phyloP scores from a whole-genome alignment of 2,329 filamentous ascomycete genomes.

The Colletotrichum costaricense region DNA sequence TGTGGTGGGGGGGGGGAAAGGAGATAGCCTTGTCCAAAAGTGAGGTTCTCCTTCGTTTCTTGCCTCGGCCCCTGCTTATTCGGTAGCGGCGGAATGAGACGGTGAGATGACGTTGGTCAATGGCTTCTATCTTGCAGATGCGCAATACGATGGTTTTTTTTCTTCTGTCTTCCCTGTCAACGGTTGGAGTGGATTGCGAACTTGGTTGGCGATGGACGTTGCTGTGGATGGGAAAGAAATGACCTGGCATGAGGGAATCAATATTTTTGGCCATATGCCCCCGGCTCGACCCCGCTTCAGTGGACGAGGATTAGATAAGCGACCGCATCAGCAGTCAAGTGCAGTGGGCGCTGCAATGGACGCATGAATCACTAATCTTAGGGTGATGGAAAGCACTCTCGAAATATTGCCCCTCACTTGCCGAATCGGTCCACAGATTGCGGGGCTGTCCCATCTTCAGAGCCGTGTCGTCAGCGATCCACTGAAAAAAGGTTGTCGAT shows the following conservation, averaged over 20 bases:
- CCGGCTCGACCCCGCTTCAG: constrained; percentile 6
- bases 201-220: constrained; percentile 21
- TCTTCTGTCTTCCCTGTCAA: background rate
- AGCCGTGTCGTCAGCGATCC: constrained; percentile 31
- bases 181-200: background rate
- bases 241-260: constrained; percentile 25
- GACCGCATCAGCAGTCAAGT: background rate
- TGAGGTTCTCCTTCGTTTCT: background rate
- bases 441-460: background rate
- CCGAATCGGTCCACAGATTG: constrained; percentile 13
- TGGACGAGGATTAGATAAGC: constrained; percentile 34
- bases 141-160: constrained; percentile 15
- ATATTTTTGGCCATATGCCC: constrained; percentile 29
- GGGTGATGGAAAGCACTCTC: constrained; percentile 8
- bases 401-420: constrained; percentile 30
- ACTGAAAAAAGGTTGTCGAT: constrained; percentile 27
- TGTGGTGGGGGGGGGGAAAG: background rate
- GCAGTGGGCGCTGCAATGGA: background rate
- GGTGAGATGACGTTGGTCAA: constrained; percentile 14
- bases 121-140: constrained; percentile 9
- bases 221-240: constrained; percentile 33
- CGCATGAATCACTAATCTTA: constrained; percentile 34
- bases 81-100: constrained; percentile 17
- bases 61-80: constrained; percentile 13
- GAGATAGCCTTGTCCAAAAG: constrained; percentile 17